These are phyloP conservation scores for Tagetes patula DNA, from an alignment of 129 eudicot species.

Conservation along the genomic window DNA sequence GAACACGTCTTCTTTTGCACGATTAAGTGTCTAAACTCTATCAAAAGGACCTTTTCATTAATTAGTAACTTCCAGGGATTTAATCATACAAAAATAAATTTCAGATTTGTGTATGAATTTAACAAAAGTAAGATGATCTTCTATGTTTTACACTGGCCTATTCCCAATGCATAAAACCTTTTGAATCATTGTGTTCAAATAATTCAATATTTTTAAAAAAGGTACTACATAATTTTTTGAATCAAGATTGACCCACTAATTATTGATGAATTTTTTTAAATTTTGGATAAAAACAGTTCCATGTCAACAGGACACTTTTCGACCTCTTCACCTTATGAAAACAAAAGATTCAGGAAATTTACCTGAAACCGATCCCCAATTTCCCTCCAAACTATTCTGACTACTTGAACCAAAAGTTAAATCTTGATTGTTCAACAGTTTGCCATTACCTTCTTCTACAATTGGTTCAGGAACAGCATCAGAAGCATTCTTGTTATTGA, in stretches of 20 bases:
- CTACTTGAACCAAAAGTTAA: slow-evolving; percentile 45
- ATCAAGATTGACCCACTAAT: not conserved
- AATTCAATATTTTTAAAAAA: too few species aligned
- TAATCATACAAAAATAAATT: not conserved
- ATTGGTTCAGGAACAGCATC: slow-evolving; percentile 25
- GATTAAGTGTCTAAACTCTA: not conserved
- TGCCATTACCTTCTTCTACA: slow-evolving; percentile 41
- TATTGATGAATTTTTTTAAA: not conserved
- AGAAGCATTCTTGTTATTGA: slow-evolving; percentile 11
- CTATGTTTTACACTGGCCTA: not conserved
- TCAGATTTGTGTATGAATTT: not conserved
- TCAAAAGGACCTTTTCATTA: not conserved
- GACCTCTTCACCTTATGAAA: not conserved
- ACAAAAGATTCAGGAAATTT: slow-evolving; percentile 16
- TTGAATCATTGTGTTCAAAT: not conserved
- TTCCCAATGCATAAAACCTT: not conserved
- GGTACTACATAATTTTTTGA: not conserved
- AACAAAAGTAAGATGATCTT: too few species aligned
- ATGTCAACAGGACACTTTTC: not conserved
- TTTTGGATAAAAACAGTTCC: not conserved
- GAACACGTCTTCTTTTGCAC: not conserved
- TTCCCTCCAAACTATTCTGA: slow-evolving; percentile 61
- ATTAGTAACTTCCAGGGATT: not conserved
- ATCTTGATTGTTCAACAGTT: slow-evolving; percentile 30
- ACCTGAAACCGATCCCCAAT: slow-evolving; percentile 88